A percentile compares a stretch with the other conserved stretches of the same genome.
Evolutionary conservation across 192 early-diverging fungal genomes (phyloP).

Genomic region (Phycomyces blakesleeanus): DNA sequence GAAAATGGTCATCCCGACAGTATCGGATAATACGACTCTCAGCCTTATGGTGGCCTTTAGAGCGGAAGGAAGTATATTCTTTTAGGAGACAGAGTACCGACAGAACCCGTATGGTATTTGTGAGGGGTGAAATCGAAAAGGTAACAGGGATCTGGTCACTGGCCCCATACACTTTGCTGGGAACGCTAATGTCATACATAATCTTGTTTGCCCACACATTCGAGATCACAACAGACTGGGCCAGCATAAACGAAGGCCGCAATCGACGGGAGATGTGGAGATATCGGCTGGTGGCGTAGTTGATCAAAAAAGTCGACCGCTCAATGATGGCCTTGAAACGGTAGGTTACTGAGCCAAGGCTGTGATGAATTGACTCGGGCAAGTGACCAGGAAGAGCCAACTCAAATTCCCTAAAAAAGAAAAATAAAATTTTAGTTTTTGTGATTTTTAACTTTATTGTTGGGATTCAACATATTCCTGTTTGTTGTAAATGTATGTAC

Average conservation of each 20-base stretch:
- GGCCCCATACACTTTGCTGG: constrained; percentile 43
- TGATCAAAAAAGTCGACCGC: constrained; percentile 47
- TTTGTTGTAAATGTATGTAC: too few relatives aligned
- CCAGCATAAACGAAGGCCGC: constrained; percentile 36
- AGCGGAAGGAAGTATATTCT: constrained; percentile 47
- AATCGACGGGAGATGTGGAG: constrained; percentile 44
- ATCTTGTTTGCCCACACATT: constrained; percentile 57
- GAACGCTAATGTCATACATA: constrained; percentile 51
- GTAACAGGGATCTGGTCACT: constrained; percentile 47
- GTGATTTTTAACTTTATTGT: background rate
- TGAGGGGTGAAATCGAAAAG: constrained; percentile 45
- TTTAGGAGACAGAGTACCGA: constrained; percentile 43
- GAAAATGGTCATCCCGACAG: constrained; percentile 11
- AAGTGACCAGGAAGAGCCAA: constrained; percentile 53
- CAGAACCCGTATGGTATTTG: constrained; percentile 42
- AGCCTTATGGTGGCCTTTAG: constrained; percentile 13
- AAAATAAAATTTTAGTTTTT: background rate
- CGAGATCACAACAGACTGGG: constrained; percentile 45
- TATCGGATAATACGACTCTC: constrained; percentile 4
- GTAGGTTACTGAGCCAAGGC: constrained; percentile 50
- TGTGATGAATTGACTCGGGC: constrained; percentile 51
- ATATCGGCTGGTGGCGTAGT: constrained; percentile 27
- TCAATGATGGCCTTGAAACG: constrained; percentile 48
- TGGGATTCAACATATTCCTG: too few relatives aligned
- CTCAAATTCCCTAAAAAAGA: constrained; percentile 43